phyloP scores from a whole-genome alignment of 805 yeast species.

The Suhomyces sp. region DNA sequence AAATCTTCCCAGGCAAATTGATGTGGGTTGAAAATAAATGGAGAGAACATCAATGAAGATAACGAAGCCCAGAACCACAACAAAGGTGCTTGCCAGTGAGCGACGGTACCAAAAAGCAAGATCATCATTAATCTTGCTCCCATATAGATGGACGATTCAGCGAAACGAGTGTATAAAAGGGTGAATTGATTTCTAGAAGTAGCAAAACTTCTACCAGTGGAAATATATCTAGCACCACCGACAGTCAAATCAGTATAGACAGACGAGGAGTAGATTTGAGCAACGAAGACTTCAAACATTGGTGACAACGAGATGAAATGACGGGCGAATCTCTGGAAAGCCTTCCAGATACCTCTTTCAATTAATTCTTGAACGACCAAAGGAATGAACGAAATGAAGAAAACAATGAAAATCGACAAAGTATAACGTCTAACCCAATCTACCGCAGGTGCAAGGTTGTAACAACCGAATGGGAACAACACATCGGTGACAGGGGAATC shows the following conservation, averaged over 20 bases:
- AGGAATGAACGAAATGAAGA: slow-evolving; percentile 77
- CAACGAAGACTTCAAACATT: slow-evolving; percentile 78
- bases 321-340: slow-evolving; percentile 63
- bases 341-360: slow-evolving; percentile 79
- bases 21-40: slow-evolving; percentile 95
- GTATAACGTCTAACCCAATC: slow-evolving; percentile 84
- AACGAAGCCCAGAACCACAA: slow-evolving; percentile 97
- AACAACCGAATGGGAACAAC: slow-evolving; percentile 66
- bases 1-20: slow-evolving; percentile 96
- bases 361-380: slow-evolving; percentile 75
- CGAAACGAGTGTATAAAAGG: slow-evolving; percentile 71
- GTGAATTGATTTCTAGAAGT: slow-evolving; percentile 77
- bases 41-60: slow-evolving; percentile 84
- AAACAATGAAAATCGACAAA: slow-evolving; percentile 75
- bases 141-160: slow-evolving; percentile 78
- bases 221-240: slow-evolving; percentile 85
- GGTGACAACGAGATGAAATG: slow-evolving; percentile 74
- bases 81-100: slow-evolving; percentile 90
- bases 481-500: slow-evolving; percentile 67
- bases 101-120: slow-evolving; percentile 67
- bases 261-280: slow-evolving; percentile 74
- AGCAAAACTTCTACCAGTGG: slow-evolving; percentile 86
- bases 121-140: slow-evolving; percentile 77
- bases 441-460: slow-evolving; percentile 68
- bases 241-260: slow-evolving; percentile 67